Evolutionary conservation across 192 early-diverging fungal genomes (phyloP), one percentile per base, ranked within the genome.

Genomic region (Dimargaris cristalligena): DNA sequence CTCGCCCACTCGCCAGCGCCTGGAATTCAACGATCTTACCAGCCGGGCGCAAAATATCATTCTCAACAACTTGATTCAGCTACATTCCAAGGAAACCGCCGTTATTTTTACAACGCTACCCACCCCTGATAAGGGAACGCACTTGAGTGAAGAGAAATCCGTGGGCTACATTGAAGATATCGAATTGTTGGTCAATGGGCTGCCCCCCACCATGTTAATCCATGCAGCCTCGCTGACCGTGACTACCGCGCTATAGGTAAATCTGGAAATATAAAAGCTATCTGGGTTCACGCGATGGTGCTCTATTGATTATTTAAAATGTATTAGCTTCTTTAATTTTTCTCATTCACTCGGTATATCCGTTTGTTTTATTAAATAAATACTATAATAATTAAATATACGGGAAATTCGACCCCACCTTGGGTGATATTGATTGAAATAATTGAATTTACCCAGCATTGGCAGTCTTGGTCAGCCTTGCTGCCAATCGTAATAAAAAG

Each of bases 181-280:
- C 44, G 74, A 83, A 47, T 62, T 75, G 0, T 58, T 78, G 46
- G 74, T 67, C 0, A 64, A 54, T 13, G 70, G 64, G 0, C 52
- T 78, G 52, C 76, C 76, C 20, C 81, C 78, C 2, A 73, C 76
- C n/a, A 68, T 83, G 66, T 63, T 83, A 32, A 74, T 83, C n/a
- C 78, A 82, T 60, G 78, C 80, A 25, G 78, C 77, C 48, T 78
- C 78, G 16, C 64, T 82, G 47, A 82, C 80, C 0, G 78, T 82
- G 4, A 82, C 80, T 18, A 82, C 78, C 57, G 71, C 80, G 2
- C 62, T 82, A 34, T 81, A 69, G 29, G n/a, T 58, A 14, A 22
- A n/a, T 47, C 13, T 35, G n/a, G n/a, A n/a, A n/a, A n/a, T n/a
- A n/a, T n/a, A n/a, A n/a, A n/a, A n/a, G n/a, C n/a, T n/a, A n/a